Conservation (phyloP, 495 filamentous ascomycete species). For the Aspergillus kassunensis region DNA sequence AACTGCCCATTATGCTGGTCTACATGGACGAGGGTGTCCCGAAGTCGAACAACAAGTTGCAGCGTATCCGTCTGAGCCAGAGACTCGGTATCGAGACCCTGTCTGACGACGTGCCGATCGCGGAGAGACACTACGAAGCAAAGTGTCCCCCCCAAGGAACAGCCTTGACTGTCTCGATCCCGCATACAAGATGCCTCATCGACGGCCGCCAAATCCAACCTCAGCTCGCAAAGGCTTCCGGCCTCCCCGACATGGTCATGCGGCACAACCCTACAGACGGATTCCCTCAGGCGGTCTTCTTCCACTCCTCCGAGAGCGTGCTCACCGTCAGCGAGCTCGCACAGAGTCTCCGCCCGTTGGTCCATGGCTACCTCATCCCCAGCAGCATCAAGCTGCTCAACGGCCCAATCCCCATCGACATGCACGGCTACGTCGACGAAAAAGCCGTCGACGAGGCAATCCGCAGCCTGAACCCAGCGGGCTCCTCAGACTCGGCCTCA, state of each 20-base stretch:
- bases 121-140: neutral
- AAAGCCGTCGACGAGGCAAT: neutral
- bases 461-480: neutral
- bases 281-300: neutral
- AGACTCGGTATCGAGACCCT: neutral
- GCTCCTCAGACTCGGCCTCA: neutral
- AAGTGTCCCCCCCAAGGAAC: neutral
- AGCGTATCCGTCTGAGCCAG: neutral
- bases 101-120: neutral
- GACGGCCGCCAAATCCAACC: neutral
- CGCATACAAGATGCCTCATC: neutral
- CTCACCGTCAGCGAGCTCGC: neutral
- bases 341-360: neutral
- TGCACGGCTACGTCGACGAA: neutral
- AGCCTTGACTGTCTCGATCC: neutral
- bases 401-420: neutral
- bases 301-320: neutral
- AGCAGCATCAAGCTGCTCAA: neutral
- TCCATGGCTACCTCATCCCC: conserved; percentile 3
- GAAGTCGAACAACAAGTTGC: conserved; percentile 6
- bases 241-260: neutral
- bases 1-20: neutral
- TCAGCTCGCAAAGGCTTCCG: neutral
- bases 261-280: neutral
- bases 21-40: conserved; percentile 3